These are phyloP conservation scores for Pelagomonas calceolata DNA, from an alignment of 108 stramenopile species.

Conservation along the genomic window DNA sequence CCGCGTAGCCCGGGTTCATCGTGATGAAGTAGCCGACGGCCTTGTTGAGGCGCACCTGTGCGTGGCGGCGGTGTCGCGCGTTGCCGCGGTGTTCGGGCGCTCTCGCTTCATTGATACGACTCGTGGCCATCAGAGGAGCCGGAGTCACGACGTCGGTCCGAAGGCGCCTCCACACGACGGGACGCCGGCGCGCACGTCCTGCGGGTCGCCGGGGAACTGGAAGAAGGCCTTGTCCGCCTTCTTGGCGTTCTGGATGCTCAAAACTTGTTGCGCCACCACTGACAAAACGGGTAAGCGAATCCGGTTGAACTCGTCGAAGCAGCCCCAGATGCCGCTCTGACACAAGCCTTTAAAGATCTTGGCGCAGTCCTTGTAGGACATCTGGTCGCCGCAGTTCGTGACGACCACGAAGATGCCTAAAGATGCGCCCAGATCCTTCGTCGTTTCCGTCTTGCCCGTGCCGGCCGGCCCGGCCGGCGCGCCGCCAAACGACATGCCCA, in stretches of 20 bases:
- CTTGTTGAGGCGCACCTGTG: constrained; percentile 42
- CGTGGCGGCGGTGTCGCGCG: too few species aligned
- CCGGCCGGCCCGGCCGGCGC: constrained; percentile 86
- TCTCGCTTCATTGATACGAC: too few species aligned
- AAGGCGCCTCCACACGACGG: too few species aligned
- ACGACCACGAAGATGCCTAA: constrained; percentile 82
- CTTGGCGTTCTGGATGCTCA: constrained; percentile 78
- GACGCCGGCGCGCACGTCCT: too few species aligned
- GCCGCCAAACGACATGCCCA: constrained; percentile 82
- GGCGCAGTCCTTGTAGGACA: constrained; percentile 78
- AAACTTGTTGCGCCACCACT: constrained; percentile 79
- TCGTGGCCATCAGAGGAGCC: too few species aligned
- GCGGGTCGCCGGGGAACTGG: constrained; percentile 80
- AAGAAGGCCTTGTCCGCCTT: constrained; percentile 60
- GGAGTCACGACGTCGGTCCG: too few species aligned
- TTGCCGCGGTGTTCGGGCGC: too few species aligned
- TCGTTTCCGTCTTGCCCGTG: constrained; percentile 73
- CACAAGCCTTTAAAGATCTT: constrained; percentile 88
- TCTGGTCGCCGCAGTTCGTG: constrained; percentile 80
- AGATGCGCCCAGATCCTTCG: constrained; percentile 71
- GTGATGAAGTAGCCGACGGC: constrained; percentile 81
- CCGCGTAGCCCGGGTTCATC: constrained; percentile 89
- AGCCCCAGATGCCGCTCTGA: constrained; percentile 79
- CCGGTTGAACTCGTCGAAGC: constrained; percentile 88
- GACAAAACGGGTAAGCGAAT: constrained; percentile 78